Evolutionary conservation across 2,329 filamentous ascomycete genomes (phyloP).

Genomic region (Fusarium sp.): DNA sequence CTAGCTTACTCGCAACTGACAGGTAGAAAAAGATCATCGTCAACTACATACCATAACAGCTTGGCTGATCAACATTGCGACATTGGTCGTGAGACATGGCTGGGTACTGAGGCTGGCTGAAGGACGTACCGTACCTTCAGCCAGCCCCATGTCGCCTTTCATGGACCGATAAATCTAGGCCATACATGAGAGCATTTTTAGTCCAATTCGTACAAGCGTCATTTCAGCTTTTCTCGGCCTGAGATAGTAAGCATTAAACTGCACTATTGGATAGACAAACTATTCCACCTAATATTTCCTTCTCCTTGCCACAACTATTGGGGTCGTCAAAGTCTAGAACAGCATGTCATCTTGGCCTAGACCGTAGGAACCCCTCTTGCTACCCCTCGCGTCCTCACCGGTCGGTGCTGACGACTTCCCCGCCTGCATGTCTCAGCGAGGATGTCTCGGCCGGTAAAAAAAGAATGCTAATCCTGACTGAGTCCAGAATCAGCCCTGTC

Average conservation of each 20-base stretch:
- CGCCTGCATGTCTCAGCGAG: neutral
- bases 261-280: neutral
- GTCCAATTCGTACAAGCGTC: neutral
- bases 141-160: no score
- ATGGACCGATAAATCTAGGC: no score
- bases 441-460: neutral
- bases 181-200: neutral
- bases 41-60: neutral
- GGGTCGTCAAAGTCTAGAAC: no score
- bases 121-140: neutral
- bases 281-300: neutral
- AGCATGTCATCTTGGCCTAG: no score
- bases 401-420: neutral
- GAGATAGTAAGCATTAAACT: neutral
- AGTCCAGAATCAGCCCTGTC: neutral
- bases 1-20: neutral
- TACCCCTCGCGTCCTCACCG: neutral
- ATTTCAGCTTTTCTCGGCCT: neutral
- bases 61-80: neutral
- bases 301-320: neutral
- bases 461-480: neutral
- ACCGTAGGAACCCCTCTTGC: no score
- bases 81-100: neutral
- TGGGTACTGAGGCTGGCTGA: neutral
- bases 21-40: neutral